A percentile compares a stretch with the other conserved stretches of the same genome.
phyloP scores from a whole-genome alignment of 2,329 filamentous ascomycete species.

The Penicillium concentricum region DNA sequence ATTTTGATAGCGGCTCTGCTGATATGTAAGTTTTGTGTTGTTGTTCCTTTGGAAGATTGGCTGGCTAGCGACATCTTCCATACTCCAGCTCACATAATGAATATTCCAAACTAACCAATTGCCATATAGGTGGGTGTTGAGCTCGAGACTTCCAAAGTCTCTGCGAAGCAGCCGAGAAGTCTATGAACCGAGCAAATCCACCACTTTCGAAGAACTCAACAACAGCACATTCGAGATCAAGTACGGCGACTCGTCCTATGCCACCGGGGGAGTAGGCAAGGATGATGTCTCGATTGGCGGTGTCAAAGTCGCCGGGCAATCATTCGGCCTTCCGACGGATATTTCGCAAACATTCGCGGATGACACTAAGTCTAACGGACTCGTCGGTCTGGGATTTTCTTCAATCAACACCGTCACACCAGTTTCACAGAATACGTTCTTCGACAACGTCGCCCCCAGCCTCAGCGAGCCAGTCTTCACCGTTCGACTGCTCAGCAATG shows the following conservation, averaged over 20 bases:
- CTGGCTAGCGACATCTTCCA: not conserved
- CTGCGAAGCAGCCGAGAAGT: slow-evolving; percentile 53
- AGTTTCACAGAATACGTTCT: slow-evolving; percentile 67
- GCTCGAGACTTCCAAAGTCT: slow-evolving; percentile 53
- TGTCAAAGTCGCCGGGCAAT: slow-evolving; percentile 59
- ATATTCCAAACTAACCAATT: not conserved
- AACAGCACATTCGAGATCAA: slow-evolving; percentile 60
- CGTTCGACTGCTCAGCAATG: slow-evolving; percentile 62
- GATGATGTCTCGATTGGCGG: slow-evolving; percentile 68
- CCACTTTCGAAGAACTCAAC: slow-evolving; percentile 49
- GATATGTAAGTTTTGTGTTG: slow-evolving; percentile 55
- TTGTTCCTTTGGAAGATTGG: not conserved
- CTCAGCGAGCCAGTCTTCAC: slow-evolving; percentile 69
- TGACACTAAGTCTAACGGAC: slow-evolving; percentile 64
- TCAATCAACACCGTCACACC: slow-evolving; percentile 65
- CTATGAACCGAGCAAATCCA: slow-evolving; percentile 55
- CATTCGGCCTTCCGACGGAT: slow-evolving; percentile 64
- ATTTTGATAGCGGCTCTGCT: slow-evolving; percentile 74
- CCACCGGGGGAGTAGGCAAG: slow-evolving; percentile 62
- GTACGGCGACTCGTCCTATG: slow-evolving; percentile 68
- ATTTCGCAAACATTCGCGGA: slow-evolving; percentile 59
- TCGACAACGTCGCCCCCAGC: slow-evolving; percentile 64
- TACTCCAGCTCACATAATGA: not conserved
- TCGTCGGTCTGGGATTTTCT: slow-evolving; percentile 67
- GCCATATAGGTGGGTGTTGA: slow-evolving; percentile 64